phyloP scores from a whole-genome alignment of 2,329 filamentous ascomycete genomes.

The Leptographium radiaticola region DNA sequence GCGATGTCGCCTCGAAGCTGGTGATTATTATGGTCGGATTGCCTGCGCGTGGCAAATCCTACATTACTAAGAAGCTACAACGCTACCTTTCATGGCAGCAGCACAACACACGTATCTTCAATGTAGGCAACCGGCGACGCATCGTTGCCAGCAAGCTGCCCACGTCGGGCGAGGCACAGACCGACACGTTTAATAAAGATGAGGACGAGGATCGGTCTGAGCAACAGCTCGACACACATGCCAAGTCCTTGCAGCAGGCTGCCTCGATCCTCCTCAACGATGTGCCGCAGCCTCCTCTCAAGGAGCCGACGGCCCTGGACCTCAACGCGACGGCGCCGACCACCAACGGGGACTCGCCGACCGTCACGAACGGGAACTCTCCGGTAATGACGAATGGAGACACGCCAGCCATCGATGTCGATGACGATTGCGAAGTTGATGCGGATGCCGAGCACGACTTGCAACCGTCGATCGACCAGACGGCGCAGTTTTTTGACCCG shows the following conservation, averaged over 20 bases:
- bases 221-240: not conserved
- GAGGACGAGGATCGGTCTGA: slow-evolving; percentile 7
- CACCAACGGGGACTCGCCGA: not conserved
- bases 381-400: no score
- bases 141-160: slow-evolving; percentile 53
- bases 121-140: slow-evolving; percentile 83
- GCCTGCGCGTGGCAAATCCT: slow-evolving; percentile 90
- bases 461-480: slow-evolving; percentile 61
- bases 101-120: slow-evolving; percentile 92
- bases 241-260: slow-evolving; percentile 37
- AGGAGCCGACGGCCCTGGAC: slow-evolving; percentile 27
- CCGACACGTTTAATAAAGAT: not conserved
- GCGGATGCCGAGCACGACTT: not conserved
- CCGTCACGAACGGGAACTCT: no score
- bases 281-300: slow-evolving; percentile 22
- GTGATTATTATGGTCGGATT: slow-evolving; percentile 98
- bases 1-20: slow-evolving; percentile 91
- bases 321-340: slow-evolving; percentile 16
- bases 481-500: slow-evolving; percentile 87
- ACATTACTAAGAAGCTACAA: slow-evolving; percentile 96
- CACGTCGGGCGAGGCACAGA: slow-evolving; percentile 12
- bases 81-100: slow-evolving; percentile 95
- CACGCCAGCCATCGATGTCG: no score
- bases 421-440: no score
- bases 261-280: slow-evolving; percentile 47